A percentile compares a stretch with the other conserved stretches of the same genome.
These are phyloP conservation scores for Cladophialophora carrionii DNA, from an alignment of 2,329 filamentous ascomycete species.

Conservation along the genomic window DNA sequence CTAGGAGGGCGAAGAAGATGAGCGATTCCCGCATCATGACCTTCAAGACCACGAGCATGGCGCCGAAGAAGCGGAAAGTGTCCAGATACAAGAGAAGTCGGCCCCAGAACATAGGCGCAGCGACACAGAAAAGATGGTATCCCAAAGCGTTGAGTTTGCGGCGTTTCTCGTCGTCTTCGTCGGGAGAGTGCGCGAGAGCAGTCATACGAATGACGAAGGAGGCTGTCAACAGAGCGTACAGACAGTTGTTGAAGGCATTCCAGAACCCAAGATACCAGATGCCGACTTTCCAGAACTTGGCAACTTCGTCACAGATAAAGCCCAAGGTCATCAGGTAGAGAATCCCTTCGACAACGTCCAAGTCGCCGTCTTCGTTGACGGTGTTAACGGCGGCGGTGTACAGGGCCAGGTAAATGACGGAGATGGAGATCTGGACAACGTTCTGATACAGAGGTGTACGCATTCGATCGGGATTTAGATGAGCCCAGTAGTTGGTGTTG, in stretches of 20 bases:
- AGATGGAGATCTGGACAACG: conserved; percentile 80
- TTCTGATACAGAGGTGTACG: conserved; percentile 92
- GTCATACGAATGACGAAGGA: conserved; percentile 80
- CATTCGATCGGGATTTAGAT: conserved; percentile 94
- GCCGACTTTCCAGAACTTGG: conserved; percentile 94
- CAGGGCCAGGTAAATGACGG: conserved; percentile 77
- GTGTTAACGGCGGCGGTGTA: conserved; percentile 94
- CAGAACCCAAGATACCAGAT: conserved; percentile 91
- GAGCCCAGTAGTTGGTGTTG: conserved; percentile 73
- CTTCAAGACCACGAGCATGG: conserved; percentile 96
- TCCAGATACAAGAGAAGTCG: conserved; percentile 91
- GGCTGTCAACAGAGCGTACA: conserved; percentile 77
- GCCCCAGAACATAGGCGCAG: conserved; percentile 95
- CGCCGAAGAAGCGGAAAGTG: conserved; percentile 91
- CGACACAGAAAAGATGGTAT: conserved; percentile 93
- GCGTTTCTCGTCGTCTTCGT: conserved; percentile 56
- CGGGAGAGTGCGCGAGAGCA: conserved; percentile 67
- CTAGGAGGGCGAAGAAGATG: conserved; percentile 91
- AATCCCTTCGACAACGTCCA: conserved; percentile 80
- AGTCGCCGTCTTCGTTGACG: conserved; percentile 79
- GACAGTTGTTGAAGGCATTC: conserved; percentile 87
- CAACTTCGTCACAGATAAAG: conserved; percentile 83
- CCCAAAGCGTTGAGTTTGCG: conserved; percentile 73
- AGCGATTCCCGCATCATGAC: conserved; percentile 92
- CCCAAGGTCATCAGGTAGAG: conserved; percentile 90